Base-by-base conservation (phyloP, 495 filamentous ascomycete genomes). In the Tetracladium setigerum region DNA sequence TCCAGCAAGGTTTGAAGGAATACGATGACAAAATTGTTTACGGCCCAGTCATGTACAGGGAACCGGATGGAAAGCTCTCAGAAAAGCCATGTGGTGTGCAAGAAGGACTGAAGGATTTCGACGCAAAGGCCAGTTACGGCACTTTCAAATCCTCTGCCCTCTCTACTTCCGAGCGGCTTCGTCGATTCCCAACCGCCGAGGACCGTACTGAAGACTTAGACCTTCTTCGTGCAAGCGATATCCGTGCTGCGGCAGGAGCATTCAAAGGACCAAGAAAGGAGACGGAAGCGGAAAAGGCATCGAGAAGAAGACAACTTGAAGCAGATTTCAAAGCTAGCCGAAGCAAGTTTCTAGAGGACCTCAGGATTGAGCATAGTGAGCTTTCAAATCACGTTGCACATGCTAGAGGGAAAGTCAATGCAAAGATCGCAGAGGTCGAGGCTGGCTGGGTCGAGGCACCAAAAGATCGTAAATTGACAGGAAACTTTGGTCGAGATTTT, bases 211-310 rank as follows among this genome's bases (percentile, higher is more conserved):
- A 73, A 5, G 65, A 76, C 39, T 40, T 77, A 32, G 67, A 69
- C 33, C 42, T 66, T 11, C 53, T 78, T 38, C 53, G 66, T 38
- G 65, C 74, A 2, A 74, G 62, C 46, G 75, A 78, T 47, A 70
- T 78, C 36, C 67, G 72, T 33, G 62, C 71, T 36, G 61, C 62
- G 14, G 70, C 70, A 37, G 56, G 63, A 16, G 46, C 60, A 27
- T 30, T 50, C 0, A 63, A 54, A 19, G 50, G 45, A n/a, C 18
- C 53, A 17, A 47, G 54, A 9, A 60, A 58, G 35, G 57, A 67
- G 16, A 42, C 53, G 18, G 52, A 64, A 4, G 27, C 30, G 14
- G 50, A 67, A 16, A 62, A 64, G 27, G 40, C 52, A 39, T 56
- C 50, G 30, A 49, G 27, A 11, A 54, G 62, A 22, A 55, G 62